Evolutionary conservation across 257 asterid genomes (phyloP).

Genomic region (Penstemon barbatus): DNA sequence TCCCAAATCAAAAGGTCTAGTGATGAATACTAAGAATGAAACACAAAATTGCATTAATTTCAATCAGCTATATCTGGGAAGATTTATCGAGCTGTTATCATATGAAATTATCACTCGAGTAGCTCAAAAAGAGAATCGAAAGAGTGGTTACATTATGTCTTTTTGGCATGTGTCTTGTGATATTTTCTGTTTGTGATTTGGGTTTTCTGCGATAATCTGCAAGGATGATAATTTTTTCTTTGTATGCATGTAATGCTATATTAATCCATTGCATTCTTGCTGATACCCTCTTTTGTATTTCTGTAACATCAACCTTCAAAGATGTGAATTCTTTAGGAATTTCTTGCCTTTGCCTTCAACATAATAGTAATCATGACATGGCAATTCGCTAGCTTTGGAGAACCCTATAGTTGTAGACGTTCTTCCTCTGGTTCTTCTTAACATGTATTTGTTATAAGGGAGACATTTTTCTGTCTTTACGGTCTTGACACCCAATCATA

Average conservation of each 20-base stretch:
- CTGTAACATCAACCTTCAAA: constrained; percentile 11
- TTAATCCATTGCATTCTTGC: constrained; percentile 22
- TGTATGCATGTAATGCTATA: constrained; percentile 9
- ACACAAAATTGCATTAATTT: constrained; percentile 11
- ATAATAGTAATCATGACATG: constrained; percentile 9
- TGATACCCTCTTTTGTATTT: constrained; percentile 13
- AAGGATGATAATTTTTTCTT: constrained; percentile 10
- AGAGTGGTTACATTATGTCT: constrained; percentile 2
- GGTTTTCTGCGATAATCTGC: background rate
- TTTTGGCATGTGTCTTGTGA: background rate
- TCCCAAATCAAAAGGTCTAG: constrained; percentile 16
- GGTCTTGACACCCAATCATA: constrained; percentile 27
- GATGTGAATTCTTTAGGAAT: constrained; percentile 20
- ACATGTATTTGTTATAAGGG: background rate
- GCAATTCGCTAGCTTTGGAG: constrained; percentile 1
- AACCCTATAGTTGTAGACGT: constrained; percentile 17
- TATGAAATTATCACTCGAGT: background rate
- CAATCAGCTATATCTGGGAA: constrained; percentile 7
- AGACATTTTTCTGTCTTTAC: background rate
- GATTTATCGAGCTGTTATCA: background rate
- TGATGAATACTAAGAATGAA: constrained; percentile 16
- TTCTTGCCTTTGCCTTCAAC: constrained; percentile 19
- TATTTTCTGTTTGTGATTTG: background rate
- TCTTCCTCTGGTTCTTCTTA: constrained; percentile 18
- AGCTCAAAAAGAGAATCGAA: constrained; percentile 13